Evolutionary conservation across 1,284 basidiomycete species (phyloP).

Genomic region (Sanghuangporus weigelae): DNA sequence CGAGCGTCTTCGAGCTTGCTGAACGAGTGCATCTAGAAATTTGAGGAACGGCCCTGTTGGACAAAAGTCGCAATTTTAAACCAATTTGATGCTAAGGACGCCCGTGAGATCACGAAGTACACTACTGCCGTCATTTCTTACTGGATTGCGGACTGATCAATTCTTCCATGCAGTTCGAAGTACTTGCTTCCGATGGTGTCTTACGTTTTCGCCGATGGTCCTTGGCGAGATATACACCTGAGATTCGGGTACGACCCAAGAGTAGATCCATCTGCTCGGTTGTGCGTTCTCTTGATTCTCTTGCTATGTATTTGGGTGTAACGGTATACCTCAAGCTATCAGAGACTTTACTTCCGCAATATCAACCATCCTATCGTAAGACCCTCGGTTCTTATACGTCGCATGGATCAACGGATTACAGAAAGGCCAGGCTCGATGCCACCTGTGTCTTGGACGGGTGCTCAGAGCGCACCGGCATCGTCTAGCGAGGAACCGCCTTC

Average conservation of each 20-base stretch:
- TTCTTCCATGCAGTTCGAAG: conserved; percentile 52
- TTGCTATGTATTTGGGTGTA: conserved; percentile 9
- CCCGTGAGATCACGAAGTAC: conserved; percentile 69
- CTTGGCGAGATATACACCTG: conserved; percentile 88
- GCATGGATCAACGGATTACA: conserved; percentile 53
- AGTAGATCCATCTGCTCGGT: conserved; percentile 59
- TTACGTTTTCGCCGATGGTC: conserved; percentile 91
- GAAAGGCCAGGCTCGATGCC: neutral
- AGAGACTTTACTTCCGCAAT: conserved; percentile 81
- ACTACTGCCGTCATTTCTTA: conserved; percentile 17
- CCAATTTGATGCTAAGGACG: conserved; percentile 68
- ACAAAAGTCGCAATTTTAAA: conserved; percentile 80
- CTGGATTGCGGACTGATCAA: conserved; percentile 5
- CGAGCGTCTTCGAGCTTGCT: neutral
- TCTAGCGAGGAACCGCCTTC: conserved; percentile 33
- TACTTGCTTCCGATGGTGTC: conserved; percentile 62
- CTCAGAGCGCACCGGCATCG: neutral
- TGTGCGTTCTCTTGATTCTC: conserved; percentile 41
- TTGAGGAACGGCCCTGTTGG: conserved; percentile 82
- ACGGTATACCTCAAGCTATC: conserved; percentile 49
- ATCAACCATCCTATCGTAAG: conserved; percentile 72
- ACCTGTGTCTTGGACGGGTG: neutral
- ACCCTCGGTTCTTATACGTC: conserved; percentile 60
- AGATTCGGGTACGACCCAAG: conserved; percentile 89
- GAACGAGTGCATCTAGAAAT: conserved; percentile 38